Base-by-base conservation (phyloP, 2,329 filamentous ascomycete species). In the Ascochyta lentis region DNA sequence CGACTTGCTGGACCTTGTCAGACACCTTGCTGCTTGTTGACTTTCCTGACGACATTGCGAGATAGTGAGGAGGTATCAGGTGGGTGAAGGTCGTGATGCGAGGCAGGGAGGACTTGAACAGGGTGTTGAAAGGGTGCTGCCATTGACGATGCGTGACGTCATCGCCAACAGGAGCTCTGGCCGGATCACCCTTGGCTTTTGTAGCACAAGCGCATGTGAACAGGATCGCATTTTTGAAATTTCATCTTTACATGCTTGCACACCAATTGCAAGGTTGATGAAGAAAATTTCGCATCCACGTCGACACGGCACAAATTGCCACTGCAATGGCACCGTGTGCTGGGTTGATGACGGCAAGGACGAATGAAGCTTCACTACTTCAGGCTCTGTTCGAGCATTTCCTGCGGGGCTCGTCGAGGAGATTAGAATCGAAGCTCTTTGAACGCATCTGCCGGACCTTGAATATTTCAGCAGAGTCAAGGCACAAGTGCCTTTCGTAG, bases 1-100 rank as follows among this genome's bases (percentile, higher is more conserved):
- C 83, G 23, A 84, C 81, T 48, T 83, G 78, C 71, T 83, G 85
- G 69, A 88, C 75, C 70, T 77, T 82, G 54, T 84, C 80, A 3
- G 76, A 71, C 65, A 78, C 77, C 45, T 49, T 66, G 33, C 37
- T 42, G 31, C 34, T 48, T 38, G 53, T 8, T 47, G 53, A 56
- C 7, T 51, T 56, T 45, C 58, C 57, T 29, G 33, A 43, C 12
- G 63, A 59, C 57, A 63, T 61, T 45, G 29, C 48, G 53, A 38
- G 33, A 24, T 42, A 48, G 48, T 34, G 9, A 35, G 49, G 54
- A 43, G 57, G 49, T 50, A 44, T 12, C 46, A 38, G 46, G 38
- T 41, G 38, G 39, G 55, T 35, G 37, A 33, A 50, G 29, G 58
- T 59, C 46, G 56, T 56, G 35, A 56, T 54, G 39, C 8, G 13